These are phyloP conservation scores for Phallus indusiatus DNA, from an alignment of 768 basidiomycete species.

Conservation along the genomic window DNA sequence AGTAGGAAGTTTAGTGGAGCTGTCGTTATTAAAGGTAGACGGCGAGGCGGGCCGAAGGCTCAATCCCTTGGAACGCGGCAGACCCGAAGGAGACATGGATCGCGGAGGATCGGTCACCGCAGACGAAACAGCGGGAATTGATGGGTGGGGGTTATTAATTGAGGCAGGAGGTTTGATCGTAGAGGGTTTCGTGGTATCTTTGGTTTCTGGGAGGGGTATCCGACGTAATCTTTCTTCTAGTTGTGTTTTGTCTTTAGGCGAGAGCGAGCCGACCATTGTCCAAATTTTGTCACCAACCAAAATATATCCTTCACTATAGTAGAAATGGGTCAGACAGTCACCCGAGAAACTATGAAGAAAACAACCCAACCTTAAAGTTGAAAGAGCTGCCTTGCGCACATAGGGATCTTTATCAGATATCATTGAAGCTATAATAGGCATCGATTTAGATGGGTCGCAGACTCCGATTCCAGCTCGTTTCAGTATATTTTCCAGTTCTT, in stretches of 20 bases:
- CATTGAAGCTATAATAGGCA: slow-evolving; percentile 66
- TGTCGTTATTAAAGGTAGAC: slow-evolving; percentile 15
- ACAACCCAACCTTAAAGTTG: slow-evolving; percentile 60
- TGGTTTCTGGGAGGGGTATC: slow-evolving; percentile 56
- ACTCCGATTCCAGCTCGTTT: slow-evolving; percentile 76
- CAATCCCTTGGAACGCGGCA: neutral
- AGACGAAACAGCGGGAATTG: neutral
- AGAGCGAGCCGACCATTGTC: slow-evolving; percentile 63
- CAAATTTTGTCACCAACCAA: slow-evolving; percentile 83
- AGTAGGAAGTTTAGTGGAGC: slow-evolving; percentile 35
- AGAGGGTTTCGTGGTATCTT: slow-evolving; percentile 30
- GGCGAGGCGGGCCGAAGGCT: neutral
- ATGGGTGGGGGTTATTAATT: slow-evolving; percentile 24
- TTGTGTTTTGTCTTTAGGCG: slow-evolving; percentile 85
- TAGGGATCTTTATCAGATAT: slow-evolving; percentile 85
- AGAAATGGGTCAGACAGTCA: slow-evolving; percentile 12
- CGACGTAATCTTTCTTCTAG: slow-evolving; percentile 84
- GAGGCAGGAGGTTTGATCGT: slow-evolving; percentile 40
- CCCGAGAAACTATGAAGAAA: slow-evolving; percentile 1
- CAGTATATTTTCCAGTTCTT: slow-evolving; percentile 69
- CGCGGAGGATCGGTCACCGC: neutral
- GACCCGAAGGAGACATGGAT: neutral
- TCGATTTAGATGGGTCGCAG: slow-evolving; percentile 74
- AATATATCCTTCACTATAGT: slow-evolving; percentile 63
- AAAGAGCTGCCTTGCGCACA: slow-evolving; percentile 81